Evolutionary conservation across 2,329 filamentous ascomycete species (phyloP).

Genomic region (Trichophaea hybrida): DNA sequence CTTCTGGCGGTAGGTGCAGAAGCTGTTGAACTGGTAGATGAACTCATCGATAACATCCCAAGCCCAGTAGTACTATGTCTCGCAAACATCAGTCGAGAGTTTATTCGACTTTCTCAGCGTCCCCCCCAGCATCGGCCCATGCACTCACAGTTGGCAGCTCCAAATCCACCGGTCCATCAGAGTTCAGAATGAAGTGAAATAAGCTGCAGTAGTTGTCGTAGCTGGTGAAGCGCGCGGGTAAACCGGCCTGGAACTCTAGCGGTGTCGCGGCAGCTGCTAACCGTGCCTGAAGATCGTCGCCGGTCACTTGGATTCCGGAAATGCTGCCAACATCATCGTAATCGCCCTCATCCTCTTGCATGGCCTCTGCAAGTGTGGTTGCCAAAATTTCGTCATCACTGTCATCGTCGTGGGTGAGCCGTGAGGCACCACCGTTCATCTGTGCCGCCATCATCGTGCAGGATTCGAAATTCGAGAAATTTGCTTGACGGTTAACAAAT

Average conservation of each 20-base stretch:
- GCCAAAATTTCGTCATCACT: constrained; percentile 93
- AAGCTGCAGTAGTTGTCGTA: constrained; percentile 99
- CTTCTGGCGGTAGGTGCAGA: constrained; percentile 90
- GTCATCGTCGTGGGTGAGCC: constrained; percentile 49
- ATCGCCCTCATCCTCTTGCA: constrained; percentile 76
- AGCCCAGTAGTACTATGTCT: constrained; percentile 89
- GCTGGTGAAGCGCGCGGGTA: constrained; percentile 95
- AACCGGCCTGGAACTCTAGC: constrained; percentile 84
- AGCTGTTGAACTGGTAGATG: constrained; percentile 99
- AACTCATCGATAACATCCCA: constrained; percentile 99
- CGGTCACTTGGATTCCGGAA: constrained; percentile 47
- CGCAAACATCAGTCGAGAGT: background rate
- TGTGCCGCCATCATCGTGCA: background rate
- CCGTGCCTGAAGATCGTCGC: constrained; percentile 84
- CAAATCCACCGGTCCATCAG: constrained; percentile 92
- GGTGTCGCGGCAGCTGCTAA: constrained; percentile 84
- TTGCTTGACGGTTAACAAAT: background rate
- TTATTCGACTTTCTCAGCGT: background rate
- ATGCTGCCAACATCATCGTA: constrained; percentile 58
- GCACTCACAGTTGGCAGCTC: constrained; percentile 82
- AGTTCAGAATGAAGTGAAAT: constrained; percentile 99
- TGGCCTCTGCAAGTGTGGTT: constrained; percentile 85
- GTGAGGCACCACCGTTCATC: constrained; percentile 18
- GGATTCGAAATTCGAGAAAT: background rate
- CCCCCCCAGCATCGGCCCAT: background rate